Base-by-base conservation (phyloP, 164 flowering plant genomes). In the Sextonia rubra region DNA sequence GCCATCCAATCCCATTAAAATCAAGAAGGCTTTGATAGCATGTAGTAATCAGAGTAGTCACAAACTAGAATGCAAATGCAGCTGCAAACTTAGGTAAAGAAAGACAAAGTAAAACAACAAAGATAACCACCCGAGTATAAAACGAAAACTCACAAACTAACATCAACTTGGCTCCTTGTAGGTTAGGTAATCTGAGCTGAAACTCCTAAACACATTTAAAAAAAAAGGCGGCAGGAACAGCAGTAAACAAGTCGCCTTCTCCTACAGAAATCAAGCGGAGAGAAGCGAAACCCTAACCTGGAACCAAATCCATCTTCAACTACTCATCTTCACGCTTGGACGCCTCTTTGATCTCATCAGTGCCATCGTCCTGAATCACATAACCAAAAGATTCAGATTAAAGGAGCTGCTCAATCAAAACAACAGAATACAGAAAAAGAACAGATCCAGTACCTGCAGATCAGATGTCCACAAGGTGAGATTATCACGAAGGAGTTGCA, bases 401-500 rank as follows among this genome's bases (percentile, higher is more conserved):
- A 68, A 61, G 3, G 62, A 24, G 47, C 22, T 7, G 58, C 17
- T 52, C 20, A 23, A 64, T 44, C 26, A 48, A 12, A 37, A 37
- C 44, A 11, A 32, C 5, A 12, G 3, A 47, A 9, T 30, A 18
- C 15, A 30, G 15, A 70, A 17, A 17, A 18, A 77, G 17, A 69
- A 52, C n/a, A 47, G 52, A 71, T 32, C 8, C 76, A 63, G 70
- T 15, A 89, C 94, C 94, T 91, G 97, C 91, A 89, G 88, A 74
- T 91, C 94, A 2, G 93, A 90, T 44, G 97, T 91, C 97, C 94
- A 91, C 66, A 88, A 78, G 23, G 97, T 91, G 75, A 91, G 94
- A 74, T 90, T 91, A 71, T 91, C 97, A 18, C 97, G 91, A 47
- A 91, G 94, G 60, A 90, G 97, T 79, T 91, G 94, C 97, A 90